Conservation (phyloP, 345 rosid genomes). For the Punica granatum region DNA sequence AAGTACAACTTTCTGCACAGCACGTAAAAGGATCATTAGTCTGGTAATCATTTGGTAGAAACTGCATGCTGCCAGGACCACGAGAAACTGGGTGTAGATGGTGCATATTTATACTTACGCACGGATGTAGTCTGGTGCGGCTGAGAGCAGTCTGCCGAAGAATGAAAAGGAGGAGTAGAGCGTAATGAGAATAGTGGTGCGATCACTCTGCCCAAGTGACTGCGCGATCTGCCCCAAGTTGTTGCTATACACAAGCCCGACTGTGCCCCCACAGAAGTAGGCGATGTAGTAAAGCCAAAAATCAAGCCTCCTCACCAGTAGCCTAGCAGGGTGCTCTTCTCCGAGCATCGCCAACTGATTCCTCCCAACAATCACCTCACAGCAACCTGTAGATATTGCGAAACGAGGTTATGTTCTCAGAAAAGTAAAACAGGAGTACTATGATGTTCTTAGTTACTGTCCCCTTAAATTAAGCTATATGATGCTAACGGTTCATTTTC, state of each 20-base stretch:
- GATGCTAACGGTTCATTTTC: no score
- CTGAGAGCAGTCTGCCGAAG: constrained; percentile 92
- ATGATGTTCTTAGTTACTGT: no score
- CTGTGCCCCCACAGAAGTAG: constrained; percentile 90
- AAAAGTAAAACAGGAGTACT: no score
- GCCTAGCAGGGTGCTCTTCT: constrained; percentile 49
- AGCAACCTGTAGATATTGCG: constrained; percentile 23
- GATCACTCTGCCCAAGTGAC: constrained; percentile 56
- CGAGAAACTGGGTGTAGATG: not conserved
- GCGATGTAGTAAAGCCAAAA: constrained; percentile 85
- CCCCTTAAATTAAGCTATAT: no score
- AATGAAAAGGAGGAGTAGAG: constrained; percentile 90
- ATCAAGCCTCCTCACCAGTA: constrained; percentile 64
- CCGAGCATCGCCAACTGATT: constrained; percentile 63
- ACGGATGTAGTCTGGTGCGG: constrained; percentile 81
- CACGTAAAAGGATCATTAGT: not conserved
- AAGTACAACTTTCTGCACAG: constrained; percentile 65
- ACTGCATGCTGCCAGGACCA: no score
- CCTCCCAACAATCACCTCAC: constrained; percentile 38
- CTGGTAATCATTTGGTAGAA: not conserved
- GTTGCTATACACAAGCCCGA: constrained; percentile 94
- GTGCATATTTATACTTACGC: constrained; percentile 33
- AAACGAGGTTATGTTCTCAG: not conserved
- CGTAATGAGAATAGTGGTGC: constrained; percentile 62
- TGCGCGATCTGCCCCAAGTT: constrained; percentile 93